A percentile compares a stretch with the other conserved stretches of the same genome.
These are phyloP conservation scores for Coprinellus micaceus DNA, from an alignment of 768 basidiomycete species.

Conservation along the genomic window DNA sequence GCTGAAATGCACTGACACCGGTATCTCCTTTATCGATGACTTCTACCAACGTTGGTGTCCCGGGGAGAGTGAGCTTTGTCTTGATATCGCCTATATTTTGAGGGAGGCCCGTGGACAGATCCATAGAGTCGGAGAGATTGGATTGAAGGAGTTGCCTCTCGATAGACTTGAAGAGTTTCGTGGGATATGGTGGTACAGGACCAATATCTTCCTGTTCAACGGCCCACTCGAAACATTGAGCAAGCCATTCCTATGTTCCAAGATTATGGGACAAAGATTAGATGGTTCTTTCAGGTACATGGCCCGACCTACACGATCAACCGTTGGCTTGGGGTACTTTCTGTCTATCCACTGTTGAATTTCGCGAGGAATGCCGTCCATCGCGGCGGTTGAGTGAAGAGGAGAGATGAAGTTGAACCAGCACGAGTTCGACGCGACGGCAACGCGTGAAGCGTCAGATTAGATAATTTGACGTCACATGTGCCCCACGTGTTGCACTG, in stretches of 20 bases:
- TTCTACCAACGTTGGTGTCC: slow-evolving; percentile 66
- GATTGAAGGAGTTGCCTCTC: slow-evolving; percentile 70
- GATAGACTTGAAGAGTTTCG: slow-evolving; percentile 51
- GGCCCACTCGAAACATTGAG: slow-evolving; percentile 68
- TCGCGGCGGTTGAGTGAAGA: too few relatives aligned
- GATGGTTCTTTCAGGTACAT: background rate
- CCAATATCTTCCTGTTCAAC: slow-evolving; percentile 39
- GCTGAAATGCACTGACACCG: slow-evolving; percentile 74
- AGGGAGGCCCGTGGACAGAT: slow-evolving; percentile 66
- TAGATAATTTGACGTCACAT: too few relatives aligned
- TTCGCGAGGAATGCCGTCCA: slow-evolving; percentile 24
- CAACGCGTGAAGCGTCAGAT: too few relatives aligned
- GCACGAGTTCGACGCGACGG: background rate
- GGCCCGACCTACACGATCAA: slow-evolving; percentile 51
- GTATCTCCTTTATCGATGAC: slow-evolving; percentile 79
- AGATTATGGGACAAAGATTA: slow-evolving; percentile 5
- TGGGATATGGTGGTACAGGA: slow-evolving; percentile 44
- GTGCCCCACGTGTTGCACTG: too few relatives aligned
- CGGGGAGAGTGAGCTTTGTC: slow-evolving; percentile 31
- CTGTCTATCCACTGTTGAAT: slow-evolving; percentile 52
- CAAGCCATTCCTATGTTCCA: slow-evolving; percentile 66
- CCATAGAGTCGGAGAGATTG: slow-evolving; percentile 68
- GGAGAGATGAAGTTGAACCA: background rate
- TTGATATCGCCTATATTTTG: slow-evolving; percentile 32
- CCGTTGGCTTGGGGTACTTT: slow-evolving; percentile 55